Percentiles rank a stretch among this genome's conserved stretches.
Conservation (phyloP, 805 yeast genomes). For the Candida broadrunensis region DNA sequence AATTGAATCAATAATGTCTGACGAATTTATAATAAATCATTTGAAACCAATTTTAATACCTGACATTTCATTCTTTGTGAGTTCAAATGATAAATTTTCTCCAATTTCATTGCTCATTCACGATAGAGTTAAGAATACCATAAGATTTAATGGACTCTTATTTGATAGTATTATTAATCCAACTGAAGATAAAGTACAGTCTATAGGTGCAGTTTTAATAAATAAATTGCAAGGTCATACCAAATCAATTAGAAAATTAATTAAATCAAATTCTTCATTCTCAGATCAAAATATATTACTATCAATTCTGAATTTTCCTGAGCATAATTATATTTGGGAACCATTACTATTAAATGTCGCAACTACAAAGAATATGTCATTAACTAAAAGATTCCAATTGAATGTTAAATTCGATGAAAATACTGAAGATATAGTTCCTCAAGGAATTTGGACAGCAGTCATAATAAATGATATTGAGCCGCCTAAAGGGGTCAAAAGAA, state of each 20-base stretch:
- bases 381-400: conserved; percentile 32
- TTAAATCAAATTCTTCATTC: conserved; percentile 50
- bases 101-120: conserved; percentile 26
- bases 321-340: conserved; percentile 41
- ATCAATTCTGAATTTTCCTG: conserved; percentile 37
- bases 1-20: conserved; percentile 8
- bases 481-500: conserved; percentile 12
- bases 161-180: conserved; percentile 7
- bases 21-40: conserved; percentile 8
- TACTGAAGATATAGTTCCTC: not conserved
- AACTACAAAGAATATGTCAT: conserved; percentile 15
- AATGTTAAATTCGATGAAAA: conserved; percentile 13
- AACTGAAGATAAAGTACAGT: not conserved
- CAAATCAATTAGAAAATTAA: conserved; percentile 67
- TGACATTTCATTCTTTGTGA: conserved; percentile 8
- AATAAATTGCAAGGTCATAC: conserved; percentile 80
- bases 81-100: conserved; percentile 2
- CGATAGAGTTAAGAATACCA: conserved; percentile 33
- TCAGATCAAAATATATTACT: conserved; percentile 24
- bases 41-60: conserved; percentile 17
- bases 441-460: conserved; percentile 30
- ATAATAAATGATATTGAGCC: conserved; percentile 31
- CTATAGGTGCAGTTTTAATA: conserved; percentile 14
- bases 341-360: conserved; percentile 24
- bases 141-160: conserved; percentile 22